A percentile compares a stretch with the other conserved stretches of the same genome.
Evolutionary conservation across 306 rosid species (phyloP).

Genomic region (Rosa chinensis): DNA sequence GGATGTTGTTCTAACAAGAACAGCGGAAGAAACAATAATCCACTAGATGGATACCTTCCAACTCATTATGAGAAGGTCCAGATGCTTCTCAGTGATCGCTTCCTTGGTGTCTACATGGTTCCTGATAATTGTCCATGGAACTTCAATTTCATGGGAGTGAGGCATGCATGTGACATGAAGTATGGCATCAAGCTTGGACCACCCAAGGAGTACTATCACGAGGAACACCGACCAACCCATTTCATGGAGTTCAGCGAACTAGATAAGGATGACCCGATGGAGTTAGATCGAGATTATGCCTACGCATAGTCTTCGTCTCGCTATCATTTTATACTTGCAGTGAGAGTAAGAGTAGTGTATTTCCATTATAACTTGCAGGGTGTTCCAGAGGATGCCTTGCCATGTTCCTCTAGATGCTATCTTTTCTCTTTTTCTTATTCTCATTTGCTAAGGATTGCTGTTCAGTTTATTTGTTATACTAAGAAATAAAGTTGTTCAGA

Average conservation of each 20-base stretch:
- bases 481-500: not conserved
- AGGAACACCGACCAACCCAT: constrained; percentile 94
- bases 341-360: not conserved
- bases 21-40: constrained; percentile 74
- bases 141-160: constrained; percentile 96
- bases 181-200: constrained; percentile 87
- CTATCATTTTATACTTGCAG: not conserved
- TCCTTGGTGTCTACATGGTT: constrained; percentile 92
- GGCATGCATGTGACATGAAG: constrained; percentile 84
- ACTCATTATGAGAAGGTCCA: constrained; percentile 96
- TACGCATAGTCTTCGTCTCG: constrained; percentile 33
- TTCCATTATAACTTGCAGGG: not conserved
- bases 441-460: not conserved
- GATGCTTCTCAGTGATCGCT: constrained; percentile 96
- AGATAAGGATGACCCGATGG: constrained; percentile 80
- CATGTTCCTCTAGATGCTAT: not conserved
- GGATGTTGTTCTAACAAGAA: constrained; percentile 86
- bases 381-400: not conserved
- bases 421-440: not conserved
- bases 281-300: constrained; percentile 83
- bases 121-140: constrained; percentile 98
- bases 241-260: constrained; percentile 88
- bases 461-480: not conserved
- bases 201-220: constrained; percentile 82
- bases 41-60: constrained; percentile 85